These are phyloP conservation scores for Podospora pseudopauciseta DNA, from an alignment of 495 filamentous ascomycete genomes.

Conservation along the genomic window DNA sequence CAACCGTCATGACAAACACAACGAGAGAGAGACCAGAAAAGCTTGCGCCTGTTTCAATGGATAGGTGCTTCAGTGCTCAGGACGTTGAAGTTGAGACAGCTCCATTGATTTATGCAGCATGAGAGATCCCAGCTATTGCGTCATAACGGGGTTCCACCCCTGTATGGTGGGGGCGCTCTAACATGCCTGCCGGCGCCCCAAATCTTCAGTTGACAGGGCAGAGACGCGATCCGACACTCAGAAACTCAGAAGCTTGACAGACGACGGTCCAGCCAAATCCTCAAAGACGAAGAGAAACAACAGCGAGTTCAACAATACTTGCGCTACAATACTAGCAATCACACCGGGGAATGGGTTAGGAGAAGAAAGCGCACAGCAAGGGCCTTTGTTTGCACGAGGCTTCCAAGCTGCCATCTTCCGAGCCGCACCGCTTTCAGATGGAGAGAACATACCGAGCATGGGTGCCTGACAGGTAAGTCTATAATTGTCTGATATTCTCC, in stretches of 20 bases:
- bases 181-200: slow-evolving; percentile 4
- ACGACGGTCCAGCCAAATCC: slow-evolving; percentile 1
- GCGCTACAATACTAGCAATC: slow-evolving; percentile 14
- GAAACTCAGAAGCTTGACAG: not conserved
- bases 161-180: slow-evolving; percentile 5
- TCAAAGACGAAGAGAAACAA: not conserved
- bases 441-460: slow-evolving; percentile 20
- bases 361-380: slow-evolving; percentile 1
- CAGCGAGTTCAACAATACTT: not conserved
- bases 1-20: not conserved
- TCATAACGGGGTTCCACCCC: slow-evolving; percentile 9
- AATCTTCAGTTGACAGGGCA: slow-evolving; percentile 2
- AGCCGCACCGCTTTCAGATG: slow-evolving; percentile 18
- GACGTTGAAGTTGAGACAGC: not conserved
- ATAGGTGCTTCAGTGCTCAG: not conserved
- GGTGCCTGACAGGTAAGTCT: slow-evolving; percentile 23
- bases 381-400: slow-evolving; percentile 14
- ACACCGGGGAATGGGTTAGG: slow-evolving; percentile 12
- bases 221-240: not conserved
- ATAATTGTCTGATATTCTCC: slow-evolving; percentile 2
- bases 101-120: not conserved
- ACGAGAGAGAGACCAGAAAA: not conserved
- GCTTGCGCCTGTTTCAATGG: not conserved
- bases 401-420: not conserved
- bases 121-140: slow-evolving; percentile 7